Percentiles rank a stretch among this genome's conserved stretches.
phyloP scores from a whole-genome alignment of 345 rosid genomes.

The Citrus sp. region DNA sequence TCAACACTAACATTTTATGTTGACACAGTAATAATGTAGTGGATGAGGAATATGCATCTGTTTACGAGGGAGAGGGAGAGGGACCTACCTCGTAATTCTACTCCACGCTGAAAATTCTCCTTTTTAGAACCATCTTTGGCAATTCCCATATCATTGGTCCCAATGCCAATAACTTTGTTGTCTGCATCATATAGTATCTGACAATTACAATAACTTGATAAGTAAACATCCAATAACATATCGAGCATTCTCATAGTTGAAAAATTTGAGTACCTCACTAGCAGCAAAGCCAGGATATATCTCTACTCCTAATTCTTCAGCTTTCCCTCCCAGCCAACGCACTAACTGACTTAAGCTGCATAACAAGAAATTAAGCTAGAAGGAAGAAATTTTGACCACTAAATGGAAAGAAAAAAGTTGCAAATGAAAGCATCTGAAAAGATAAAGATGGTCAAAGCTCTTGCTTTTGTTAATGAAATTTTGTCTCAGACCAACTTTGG shows the following conservation, averaged over 20 bases:
- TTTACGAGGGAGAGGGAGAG: conserved; percentile 23
- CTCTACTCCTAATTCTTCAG: conserved; percentile 93
- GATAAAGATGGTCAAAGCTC: background rate
- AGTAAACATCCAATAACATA: conserved; percentile 14
- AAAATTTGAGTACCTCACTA: conserved; percentile 57
- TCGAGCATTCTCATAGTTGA: background rate
- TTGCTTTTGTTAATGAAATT: background rate
- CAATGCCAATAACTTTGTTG: conserved; percentile 72
- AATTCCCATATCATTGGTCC: conserved; percentile 96
- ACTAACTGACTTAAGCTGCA: conserved; percentile 85
- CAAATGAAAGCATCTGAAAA: background rate
- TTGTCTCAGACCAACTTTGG: background rate
- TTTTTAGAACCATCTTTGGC: conserved; percentile 87
- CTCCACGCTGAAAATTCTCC: conserved; percentile 83
- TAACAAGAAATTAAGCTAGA: conserved; percentile 11
- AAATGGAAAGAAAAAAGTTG: conserved; percentile 1
- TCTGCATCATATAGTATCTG: conserved; percentile 72
- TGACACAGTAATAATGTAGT: background rate
- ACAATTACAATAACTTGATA: conserved; percentile 17
- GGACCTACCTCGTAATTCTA: conserved; percentile 62
- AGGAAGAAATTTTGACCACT: background rate
- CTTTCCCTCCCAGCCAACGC: conserved; percentile 88
- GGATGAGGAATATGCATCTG: background rate
- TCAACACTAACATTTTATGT: background rate
- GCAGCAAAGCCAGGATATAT: conserved; percentile 98